Evolutionary conservation across 345 rosid species (phyloP).

Genomic region (Balakata baccata): DNA sequence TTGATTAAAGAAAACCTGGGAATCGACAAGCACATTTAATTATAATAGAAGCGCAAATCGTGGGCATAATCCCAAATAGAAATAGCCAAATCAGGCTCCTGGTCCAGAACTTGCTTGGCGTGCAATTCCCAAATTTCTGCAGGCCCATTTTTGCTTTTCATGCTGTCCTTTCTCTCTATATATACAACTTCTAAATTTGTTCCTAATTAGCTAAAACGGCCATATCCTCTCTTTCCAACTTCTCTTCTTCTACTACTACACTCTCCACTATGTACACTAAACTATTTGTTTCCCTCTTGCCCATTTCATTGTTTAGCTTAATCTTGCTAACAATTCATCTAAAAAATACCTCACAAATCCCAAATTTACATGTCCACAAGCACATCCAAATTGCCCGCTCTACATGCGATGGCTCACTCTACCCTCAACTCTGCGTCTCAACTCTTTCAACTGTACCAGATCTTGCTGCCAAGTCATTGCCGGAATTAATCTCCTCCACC

Average conservation of each 20-base stretch:
- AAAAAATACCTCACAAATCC: constrained; percentile 17
- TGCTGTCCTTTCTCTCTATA: background rate
- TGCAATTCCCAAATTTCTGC: background rate
- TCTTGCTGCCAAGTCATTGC: constrained; percentile 30
- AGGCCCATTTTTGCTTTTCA: background rate
- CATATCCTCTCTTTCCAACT: background rate
- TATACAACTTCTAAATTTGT: background rate
- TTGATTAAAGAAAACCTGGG: background rate
- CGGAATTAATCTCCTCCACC: constrained; percentile 40
- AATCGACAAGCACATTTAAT: background rate
- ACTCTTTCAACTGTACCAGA: constrained; percentile 48
- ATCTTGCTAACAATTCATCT: constrained; percentile 3
- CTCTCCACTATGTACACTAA: constrained; percentile 19
- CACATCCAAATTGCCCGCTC: constrained; percentile 37
- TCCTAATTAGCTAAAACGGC: background rate
- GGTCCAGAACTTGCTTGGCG: constrained; percentile 11
- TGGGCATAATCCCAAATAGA: background rate
- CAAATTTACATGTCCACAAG: constrained; percentile 25
- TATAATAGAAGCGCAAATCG: background rate
- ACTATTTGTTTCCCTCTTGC: constrained; percentile 21
- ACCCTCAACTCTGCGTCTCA: constrained; percentile 61
- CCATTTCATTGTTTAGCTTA: constrained; percentile 20
- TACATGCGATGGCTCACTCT: constrained; percentile 49
- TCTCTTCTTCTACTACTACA: background rate
- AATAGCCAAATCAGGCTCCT: too few relatives aligned